These are phyloP conservation scores for Trichoderma pleuroti DNA, from an alignment of 2,329 filamentous ascomycete species.

Conservation along the genomic window DNA sequence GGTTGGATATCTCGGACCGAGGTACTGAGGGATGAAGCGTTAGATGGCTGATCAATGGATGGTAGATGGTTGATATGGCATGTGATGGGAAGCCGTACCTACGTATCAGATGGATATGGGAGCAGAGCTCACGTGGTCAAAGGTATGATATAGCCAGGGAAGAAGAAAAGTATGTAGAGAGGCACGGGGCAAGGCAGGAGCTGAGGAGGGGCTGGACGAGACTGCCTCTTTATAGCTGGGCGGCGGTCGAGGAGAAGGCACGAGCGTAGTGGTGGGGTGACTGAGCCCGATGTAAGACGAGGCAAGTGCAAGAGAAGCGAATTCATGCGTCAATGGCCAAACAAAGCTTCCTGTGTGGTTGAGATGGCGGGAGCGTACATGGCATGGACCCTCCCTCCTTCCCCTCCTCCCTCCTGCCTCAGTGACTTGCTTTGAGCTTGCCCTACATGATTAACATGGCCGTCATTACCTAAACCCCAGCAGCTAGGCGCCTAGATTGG, in stretches of 20 bases:
- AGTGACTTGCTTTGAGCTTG: neutral
- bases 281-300: slow-evolving; percentile 9
- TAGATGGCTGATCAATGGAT: neutral
- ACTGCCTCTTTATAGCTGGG: slow-evolving; percentile 4
- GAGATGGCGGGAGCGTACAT: neutral
- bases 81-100: neutral
- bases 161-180: neutral
- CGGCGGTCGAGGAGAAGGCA: neutral
- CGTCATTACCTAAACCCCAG: neutral
- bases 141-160: neutral
- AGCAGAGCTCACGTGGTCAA: neutral
- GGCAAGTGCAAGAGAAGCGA: neutral
- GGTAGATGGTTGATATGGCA: neutral
- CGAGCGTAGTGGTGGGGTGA: slow-evolving; percentile 10
- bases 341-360: neutral
- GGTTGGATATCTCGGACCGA: neutral
- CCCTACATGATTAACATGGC: neutral
- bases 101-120: neutral
- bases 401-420: neutral
- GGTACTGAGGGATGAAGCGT: neutral
- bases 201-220: neutral
- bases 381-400: neutral
- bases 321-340: neutral
- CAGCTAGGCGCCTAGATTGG: neutral
- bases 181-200: neutral